Evolutionary conservation across 495 filamentous ascomycete genomes (phyloP), one percentile per base, ranked within the genome.

Genomic region (Pyronema domesticum): DNA sequence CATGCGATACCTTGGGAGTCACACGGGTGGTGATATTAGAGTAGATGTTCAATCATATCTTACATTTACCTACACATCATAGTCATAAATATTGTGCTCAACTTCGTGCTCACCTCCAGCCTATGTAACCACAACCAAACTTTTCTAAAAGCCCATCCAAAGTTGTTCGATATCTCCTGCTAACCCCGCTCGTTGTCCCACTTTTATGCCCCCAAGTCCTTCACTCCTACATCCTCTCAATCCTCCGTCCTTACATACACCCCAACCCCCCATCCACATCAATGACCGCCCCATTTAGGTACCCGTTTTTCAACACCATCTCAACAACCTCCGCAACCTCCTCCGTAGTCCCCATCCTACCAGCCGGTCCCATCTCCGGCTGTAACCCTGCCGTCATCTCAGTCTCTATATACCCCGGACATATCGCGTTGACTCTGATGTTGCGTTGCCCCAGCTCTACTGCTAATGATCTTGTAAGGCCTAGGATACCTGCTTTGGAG

Each of bases 371-470:
- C 17, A 30, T 52, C 18, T 54, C 40, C 2, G 51, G 48, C 61
- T 63, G 63, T 43, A 58, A 46, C 64, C 84, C 72, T 56, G 74
- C 65, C 47, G 81, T 83, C 85, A 93, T 89, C 5, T 77, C 73
- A 6, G 85, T 88, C 19, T 80, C 70, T 55, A 91, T 82, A 69
- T 87, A 93, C 11, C 86, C 86, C 1, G 86, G 86, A n/a, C 86
- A 64, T 54, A 94, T 79, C 4, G 78, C 82, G 68, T 93, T 94
- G 33, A 83, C 82, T 14, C 86, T 71, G 47, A 89, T 73, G 8
- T 74, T 70, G 33, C 68, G 66, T 15, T 62, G 62, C 1, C 73
- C 80, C 2, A 79, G 67, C 58, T 91, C 86, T 17, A 71, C 72
- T 10, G 82, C 77, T 4, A 91, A 62, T 13, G 84, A 76, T 30